Conservation (phyloP, 805 yeast species). For the Teunomyces cretensis region DNA sequence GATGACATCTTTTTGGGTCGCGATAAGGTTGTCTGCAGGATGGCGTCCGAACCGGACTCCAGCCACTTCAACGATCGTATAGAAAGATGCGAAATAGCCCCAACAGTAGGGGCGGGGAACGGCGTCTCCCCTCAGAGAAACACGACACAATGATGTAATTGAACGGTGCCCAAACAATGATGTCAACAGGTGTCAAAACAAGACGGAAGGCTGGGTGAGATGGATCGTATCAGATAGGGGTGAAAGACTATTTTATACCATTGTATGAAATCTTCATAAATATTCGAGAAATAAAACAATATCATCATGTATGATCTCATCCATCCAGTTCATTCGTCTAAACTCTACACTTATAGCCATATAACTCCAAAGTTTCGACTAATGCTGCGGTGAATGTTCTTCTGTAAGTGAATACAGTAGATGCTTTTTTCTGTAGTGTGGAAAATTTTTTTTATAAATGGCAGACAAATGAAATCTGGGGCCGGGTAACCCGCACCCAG, state of each 20-base stretch:
- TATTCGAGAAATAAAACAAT: slow-evolving; percentile 4
- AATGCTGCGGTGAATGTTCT: neutral
- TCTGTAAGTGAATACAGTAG: neutral
- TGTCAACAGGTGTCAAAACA: too few species aligned
- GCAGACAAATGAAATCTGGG: neutral
- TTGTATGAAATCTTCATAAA: slow-evolving; percentile 7
- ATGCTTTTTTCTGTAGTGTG: neutral
- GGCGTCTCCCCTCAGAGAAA: neutral
- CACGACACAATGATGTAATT: neutral
- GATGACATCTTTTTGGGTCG: neutral
- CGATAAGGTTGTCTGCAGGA: slow-evolving; percentile 7
- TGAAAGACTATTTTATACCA: slow-evolving; percentile 64
- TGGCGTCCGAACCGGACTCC: neutral
- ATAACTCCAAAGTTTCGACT: slow-evolving; percentile 1
- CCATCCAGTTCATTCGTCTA: neutral
- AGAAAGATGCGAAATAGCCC: neutral
- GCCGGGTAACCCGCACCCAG: slow-evolving; percentile 1
- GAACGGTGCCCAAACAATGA: too few species aligned
- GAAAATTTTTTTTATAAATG: neutral
- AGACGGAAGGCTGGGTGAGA: neutral
- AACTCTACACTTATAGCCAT: slow-evolving; percentile 2
- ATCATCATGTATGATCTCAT: slow-evolving; percentile 7
- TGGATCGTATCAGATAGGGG: slow-evolving; percentile 76
- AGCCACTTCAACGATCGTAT: neutral
- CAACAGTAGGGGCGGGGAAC: neutral